These are phyloP conservation scores for Mycena galericulata DNA, from an alignment of 768 basidiomycete genomes.

Conservation along the genomic window DNA sequence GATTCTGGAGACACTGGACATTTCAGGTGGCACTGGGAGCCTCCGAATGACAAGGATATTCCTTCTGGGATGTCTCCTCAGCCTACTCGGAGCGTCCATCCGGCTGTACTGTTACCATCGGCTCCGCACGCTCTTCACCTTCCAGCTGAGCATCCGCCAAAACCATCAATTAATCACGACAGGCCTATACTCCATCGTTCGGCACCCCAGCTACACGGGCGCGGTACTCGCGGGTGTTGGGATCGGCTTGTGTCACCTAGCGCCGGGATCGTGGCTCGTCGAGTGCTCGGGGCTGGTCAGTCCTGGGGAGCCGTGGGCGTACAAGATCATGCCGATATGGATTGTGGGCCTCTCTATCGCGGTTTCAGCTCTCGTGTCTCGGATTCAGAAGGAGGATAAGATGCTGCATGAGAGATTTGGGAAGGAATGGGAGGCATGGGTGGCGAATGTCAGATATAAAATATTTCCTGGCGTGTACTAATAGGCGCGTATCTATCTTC, in stretches of 20 bases:
- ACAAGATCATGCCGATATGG: conserved; percentile 5
- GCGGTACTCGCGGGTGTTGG: conserved; percentile 40
- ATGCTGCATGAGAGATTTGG: conserved; percentile 28
- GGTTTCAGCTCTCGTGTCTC: background rate
- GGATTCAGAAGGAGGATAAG: conserved; percentile 28
- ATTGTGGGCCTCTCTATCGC: background rate
- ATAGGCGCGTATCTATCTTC: background rate
- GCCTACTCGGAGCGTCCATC: background rate
- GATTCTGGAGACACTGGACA: conserved; percentile 28
- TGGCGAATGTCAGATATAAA: conserved; percentile 12
- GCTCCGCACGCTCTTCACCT: conserved; percentile 10
- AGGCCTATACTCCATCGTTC: conserved; percentile 44
- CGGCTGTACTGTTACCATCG: conserved; percentile 39
- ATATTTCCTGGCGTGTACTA: conserved; percentile 25
- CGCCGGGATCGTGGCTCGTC: conserved; percentile 31
- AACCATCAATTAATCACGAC: conserved; percentile 42
- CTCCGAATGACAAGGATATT: background rate
- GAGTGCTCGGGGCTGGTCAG: conserved; percentile 16
- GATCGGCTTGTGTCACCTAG: conserved; percentile 16
- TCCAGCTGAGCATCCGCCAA: conserved; percentile 49
- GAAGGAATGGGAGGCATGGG: conserved; percentile 32
- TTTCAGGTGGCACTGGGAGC: background rate
- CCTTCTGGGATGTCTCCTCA: background rate
- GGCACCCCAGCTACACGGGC: conserved; percentile 46
- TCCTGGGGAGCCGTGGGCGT: background rate